These are phyloP conservation scores for Phanerochaete carnosa DNA, from an alignment of 768 basidiomycete species.

Conservation along the genomic window DNA sequence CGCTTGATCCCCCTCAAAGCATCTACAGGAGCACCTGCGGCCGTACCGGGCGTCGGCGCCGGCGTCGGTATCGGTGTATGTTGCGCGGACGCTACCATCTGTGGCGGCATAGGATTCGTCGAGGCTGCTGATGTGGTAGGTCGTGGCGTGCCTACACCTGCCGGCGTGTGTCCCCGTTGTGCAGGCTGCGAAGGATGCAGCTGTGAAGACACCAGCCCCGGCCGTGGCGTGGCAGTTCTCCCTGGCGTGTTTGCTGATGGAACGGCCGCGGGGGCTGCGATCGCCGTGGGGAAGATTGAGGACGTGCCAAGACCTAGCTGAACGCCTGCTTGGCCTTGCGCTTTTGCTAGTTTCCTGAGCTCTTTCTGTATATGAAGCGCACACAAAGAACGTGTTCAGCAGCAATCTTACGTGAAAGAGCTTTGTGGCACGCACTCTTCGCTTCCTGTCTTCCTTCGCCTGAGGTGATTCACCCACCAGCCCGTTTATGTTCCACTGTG, in stretches of 20 bases:
- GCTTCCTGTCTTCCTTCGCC: conserved; percentile 74
- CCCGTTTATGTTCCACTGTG: conserved; percentile 64
- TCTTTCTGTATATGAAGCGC: conserved; percentile 52
- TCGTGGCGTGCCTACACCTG: conserved; percentile 23
- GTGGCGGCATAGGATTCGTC: neutral
- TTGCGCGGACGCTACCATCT: neutral
- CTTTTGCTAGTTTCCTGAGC: conserved; percentile 63
- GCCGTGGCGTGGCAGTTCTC: conserved; percentile 21
- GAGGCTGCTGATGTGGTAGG: conserved; percentile 15
- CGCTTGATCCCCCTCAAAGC: conserved; percentile 19
- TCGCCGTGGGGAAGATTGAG: conserved; percentile 16
- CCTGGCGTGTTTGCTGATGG: conserved; percentile 3
- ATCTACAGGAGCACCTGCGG: conserved; percentile 2
- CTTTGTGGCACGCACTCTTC: conserved; percentile 52
- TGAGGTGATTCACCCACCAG: conserved; percentile 68
- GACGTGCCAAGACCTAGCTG: conserved; percentile 3
- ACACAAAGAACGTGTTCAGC: neutral
- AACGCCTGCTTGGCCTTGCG: conserved; percentile 32
- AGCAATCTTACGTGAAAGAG: neutral
- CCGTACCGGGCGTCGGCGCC: conserved; percentile 9
- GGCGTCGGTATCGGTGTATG: conserved; percentile 9
- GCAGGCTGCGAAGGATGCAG: conserved; percentile 11
- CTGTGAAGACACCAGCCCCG: conserved; percentile 3
- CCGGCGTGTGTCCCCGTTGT: conserved; percentile 20
- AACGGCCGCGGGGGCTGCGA: neutral